These are phyloP conservation scores for Botrytis pseudocinerea DNA, from an alignment of 2,329 filamentous ascomycete species.

Conservation along the genomic window DNA sequence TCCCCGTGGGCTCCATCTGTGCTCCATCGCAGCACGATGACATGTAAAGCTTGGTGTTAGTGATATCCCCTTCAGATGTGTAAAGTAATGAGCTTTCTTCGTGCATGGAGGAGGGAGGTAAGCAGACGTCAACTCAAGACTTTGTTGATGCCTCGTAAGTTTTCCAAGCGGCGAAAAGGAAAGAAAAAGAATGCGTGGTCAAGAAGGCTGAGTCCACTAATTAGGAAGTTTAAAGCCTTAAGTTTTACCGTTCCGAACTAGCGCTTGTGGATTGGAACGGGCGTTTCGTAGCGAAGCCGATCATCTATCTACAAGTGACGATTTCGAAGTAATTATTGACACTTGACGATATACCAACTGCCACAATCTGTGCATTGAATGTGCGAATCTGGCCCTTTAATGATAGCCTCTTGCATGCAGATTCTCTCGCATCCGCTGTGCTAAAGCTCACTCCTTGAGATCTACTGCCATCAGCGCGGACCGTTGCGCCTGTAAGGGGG, in stretches of 20 bases:
- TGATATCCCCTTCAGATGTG: not conserved
- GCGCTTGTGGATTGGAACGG: conserved; percentile 15
- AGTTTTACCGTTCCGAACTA: conserved; percentile 13
- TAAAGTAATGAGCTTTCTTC: not conserved
- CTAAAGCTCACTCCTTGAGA: not conserved
- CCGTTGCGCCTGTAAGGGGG: conserved; percentile 22
- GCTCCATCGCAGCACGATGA: conserved; percentile 9
- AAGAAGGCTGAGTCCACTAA: conserved; percentile 18
- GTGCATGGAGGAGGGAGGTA: not conserved
- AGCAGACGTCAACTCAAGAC: not conserved
- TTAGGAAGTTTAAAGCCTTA: conserved; percentile 1
- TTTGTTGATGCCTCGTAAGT: conserved; percentile 12
- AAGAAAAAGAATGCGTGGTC: conserved; percentile 11
- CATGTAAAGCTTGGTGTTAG: not conserved
- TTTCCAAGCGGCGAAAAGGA: not conserved
- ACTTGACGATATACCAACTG: conserved; percentile 7
- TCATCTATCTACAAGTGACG: conserved; percentile 18
- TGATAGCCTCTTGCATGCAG: conserved; percentile 7
- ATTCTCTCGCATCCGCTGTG: not conserved
- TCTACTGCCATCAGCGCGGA: conserved; percentile 14
- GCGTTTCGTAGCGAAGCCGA: conserved; percentile 20
- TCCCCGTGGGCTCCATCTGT: not conserved
- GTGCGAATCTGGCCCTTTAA: conserved; percentile 9
- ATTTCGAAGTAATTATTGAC: conserved; percentile 21
- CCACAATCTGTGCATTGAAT: not conserved